Conservation (phyloP, 2,329 filamentous ascomycete genomes). For the Aspergillus texensis region DNA sequence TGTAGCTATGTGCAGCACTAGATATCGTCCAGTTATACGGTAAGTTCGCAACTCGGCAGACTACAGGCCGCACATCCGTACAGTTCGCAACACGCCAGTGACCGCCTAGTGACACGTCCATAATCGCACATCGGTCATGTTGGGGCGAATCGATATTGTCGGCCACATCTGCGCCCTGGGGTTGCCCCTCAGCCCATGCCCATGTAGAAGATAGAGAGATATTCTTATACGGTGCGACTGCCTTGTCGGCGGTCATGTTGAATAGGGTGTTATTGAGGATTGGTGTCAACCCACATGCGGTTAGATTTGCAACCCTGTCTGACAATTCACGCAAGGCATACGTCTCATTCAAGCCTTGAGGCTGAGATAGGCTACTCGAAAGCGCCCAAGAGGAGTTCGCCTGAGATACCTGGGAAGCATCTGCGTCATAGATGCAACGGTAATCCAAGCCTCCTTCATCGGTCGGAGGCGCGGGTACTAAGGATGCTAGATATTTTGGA, state of each 20-base stretch:
- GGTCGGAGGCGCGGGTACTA: slow-evolving; percentile 36
- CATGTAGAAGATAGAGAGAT: slow-evolving; percentile 58
- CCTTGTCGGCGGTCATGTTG: slow-evolving; percentile 52
- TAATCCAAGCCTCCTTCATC: slow-evolving; percentile 46
- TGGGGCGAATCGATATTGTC: slow-evolving; percentile 28
- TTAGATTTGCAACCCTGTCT: slow-evolving; percentile 42
- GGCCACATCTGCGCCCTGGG: slow-evolving; percentile 48
- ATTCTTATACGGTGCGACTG: slow-evolving; percentile 51
- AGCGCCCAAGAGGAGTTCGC: slow-evolving; percentile 59
- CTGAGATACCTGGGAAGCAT: slow-evolving; percentile 43
- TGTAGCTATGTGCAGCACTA: slow-evolving; percentile 44
- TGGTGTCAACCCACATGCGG: slow-evolving; percentile 63
- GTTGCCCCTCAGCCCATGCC: slow-evolving; percentile 63
- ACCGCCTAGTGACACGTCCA: slow-evolving; percentile 53
- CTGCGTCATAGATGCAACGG: slow-evolving; percentile 58
- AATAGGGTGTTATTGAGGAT: slow-evolving; percentile 60
- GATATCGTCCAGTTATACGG: slow-evolving; percentile 64
- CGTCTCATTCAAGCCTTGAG: slow-evolving; percentile 28
- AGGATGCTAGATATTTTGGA: slow-evolving; percentile 45
- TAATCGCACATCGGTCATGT: slow-evolving; percentile 58
- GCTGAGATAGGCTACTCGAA: slow-evolving; percentile 31
- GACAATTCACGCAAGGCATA: slow-evolving; percentile 36
- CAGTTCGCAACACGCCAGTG: slow-evolving; percentile 64
- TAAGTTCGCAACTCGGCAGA: slow-evolving; percentile 57
- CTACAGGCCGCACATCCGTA: slow-evolving; percentile 51